phyloP scores from a whole-genome alignment of 176 grass and related monocot species.

The Oryza punctata region DNA sequence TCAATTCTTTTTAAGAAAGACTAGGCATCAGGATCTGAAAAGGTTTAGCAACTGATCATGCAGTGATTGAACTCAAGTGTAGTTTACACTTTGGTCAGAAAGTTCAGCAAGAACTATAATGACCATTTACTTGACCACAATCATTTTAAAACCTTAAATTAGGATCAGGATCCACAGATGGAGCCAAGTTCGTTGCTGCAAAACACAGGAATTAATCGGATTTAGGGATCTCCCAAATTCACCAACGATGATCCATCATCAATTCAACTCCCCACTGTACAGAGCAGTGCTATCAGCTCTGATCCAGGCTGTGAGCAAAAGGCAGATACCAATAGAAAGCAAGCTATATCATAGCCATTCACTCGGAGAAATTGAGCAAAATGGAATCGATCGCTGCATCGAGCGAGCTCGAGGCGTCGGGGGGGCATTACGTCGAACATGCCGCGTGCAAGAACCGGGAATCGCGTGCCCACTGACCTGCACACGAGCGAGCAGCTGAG shows the following conservation, averaged over 20 bases:
- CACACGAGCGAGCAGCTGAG: slow-evolving; percentile 80
- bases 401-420: not conserved
- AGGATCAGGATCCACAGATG: not conserved
- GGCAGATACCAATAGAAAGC: too few relatives aligned
- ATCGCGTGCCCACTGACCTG: slow-evolving; percentile 27
- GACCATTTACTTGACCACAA: not conserved
- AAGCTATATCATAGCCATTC: not conserved
- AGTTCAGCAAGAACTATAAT: not conserved
- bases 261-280: not conserved
- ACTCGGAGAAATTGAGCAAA: not conserved
- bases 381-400: not conserved
- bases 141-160: not conserved
- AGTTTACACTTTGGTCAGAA: not conserved
- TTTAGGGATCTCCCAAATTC: not conserved
- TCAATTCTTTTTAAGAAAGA: not conserved
- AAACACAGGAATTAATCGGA: not conserved
- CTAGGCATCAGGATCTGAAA: too few relatives aligned
- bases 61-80: not conserved
- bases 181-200: too few relatives aligned
- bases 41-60: not conserved
- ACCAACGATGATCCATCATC: not conserved
- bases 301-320: not conserved
- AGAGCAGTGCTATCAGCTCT: not conserved
- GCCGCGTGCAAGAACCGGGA: not conserved
- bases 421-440: slow-evolving; percentile 44